Percentiles rank a stretch among this genome's conserved stretches.
phyloP scores from a whole-genome alignment of 306 rosid species.

The Sindora glabra region DNA sequence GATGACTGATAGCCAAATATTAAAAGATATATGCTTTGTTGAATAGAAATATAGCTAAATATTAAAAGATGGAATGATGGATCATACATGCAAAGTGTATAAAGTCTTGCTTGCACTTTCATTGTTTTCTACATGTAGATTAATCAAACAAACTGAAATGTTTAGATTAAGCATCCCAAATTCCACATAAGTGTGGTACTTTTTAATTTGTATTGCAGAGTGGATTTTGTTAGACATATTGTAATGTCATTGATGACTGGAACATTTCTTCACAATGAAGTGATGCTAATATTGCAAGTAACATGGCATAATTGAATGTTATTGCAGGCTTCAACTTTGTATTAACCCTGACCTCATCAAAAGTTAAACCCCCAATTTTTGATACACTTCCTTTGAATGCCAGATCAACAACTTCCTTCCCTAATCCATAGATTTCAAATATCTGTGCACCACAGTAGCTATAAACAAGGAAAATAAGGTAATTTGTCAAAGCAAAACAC shows the following conservation, averaged over 20 bases:
- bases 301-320: constrained; percentile 4
- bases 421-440: constrained; percentile 92
- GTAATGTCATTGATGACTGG: not conserved
- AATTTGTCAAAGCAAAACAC: constrained; percentile 13
- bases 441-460: constrained; percentile 99
- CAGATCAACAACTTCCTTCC: constrained; percentile 80
- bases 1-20: too few species aligned
- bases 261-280: not conserved
- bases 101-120: too few species aligned
- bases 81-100: too few species aligned
- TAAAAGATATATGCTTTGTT: too few species aligned
- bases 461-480: constrained; percentile 25
- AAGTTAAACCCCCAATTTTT: constrained; percentile 84
- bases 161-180: too few species aligned
- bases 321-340: constrained; percentile 9
- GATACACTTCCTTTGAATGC: constrained; percentile 91
- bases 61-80: too few species aligned
- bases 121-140: too few species aligned
- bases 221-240: too few species aligned
- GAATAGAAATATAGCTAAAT: too few species aligned
- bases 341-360: constrained; percentile 79
- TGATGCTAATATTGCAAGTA: not conserved
- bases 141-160: too few species aligned
- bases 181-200: too few species aligned
- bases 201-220: too few species aligned